Base-by-base conservation (phyloP, 148 eudicot genomes). In the Fallopia convolvulus region DNA sequence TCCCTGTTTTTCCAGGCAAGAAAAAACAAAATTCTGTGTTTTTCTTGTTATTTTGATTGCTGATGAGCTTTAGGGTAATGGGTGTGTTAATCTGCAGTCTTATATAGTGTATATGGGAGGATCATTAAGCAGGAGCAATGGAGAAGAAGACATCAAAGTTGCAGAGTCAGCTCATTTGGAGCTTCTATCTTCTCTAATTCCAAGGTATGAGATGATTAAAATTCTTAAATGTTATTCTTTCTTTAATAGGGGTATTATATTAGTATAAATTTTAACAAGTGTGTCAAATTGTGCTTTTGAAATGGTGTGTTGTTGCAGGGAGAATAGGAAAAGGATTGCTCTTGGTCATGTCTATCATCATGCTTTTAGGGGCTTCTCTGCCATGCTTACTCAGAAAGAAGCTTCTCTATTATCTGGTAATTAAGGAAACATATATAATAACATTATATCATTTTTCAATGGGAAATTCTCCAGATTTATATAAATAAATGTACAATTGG, bases 31-130 rank as follows among this genome's bases (percentile, higher is more conserved):
- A 2, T 36, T 36, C 47, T 20, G 15, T 50, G 55, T 3, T 56
- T 61, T 61, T 18, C 14, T 61, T 18, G 20, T 20, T 56, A 2
- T 56, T 20, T 53, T 53, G 20, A 26, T 26, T 26, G 1, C 30
- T 26, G 30, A 56, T 56, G 30, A n/a, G 7, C 10, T 21, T n/a
- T 14, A 58, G 36, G 30, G 17, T 61, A 26, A 61, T 23, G 15
- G 10, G 70, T 61, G 70, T 61, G 39, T 6, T 12, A 6, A 33
- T 15, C 58, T 44, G 83, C 88, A 90, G 93, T 81, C 77, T 76
- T 88, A 88, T 50, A 78, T 90, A 72, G 89, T 90, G 13, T 90
- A 90, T 46, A 79, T 90, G 93, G 93, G 93, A 13, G 87, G 86
- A 80, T 74, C 88, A 56, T 84, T 60, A 30, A 12, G 40, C 44